Conservation (phyloP, 495 filamentous ascomycete genomes). For the Aspergillus conjunctus region DNA sequence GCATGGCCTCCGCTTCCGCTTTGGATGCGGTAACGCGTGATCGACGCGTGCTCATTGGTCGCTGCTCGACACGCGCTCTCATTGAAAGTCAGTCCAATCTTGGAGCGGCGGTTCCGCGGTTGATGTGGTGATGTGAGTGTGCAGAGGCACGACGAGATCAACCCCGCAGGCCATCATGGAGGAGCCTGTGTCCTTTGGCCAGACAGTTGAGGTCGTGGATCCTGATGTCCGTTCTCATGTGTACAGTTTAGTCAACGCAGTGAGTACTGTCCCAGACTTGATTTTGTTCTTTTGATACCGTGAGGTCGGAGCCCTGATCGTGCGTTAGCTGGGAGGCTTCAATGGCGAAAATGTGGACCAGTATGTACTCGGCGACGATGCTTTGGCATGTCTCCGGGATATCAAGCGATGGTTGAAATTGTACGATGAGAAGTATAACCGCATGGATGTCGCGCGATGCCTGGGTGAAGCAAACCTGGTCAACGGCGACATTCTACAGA, state of each 20-base stretch:
- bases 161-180: constrained; percentile 39
- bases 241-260: constrained; percentile 87
- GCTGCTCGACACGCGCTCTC: constrained; percentile 6
- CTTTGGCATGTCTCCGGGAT: constrained; percentile 87
- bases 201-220: constrained; percentile 62
- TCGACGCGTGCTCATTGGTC: constrained; percentile 32
- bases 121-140: not conserved
- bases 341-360: constrained; percentile 76
- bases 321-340: constrained; percentile 76
- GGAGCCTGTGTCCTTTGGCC: constrained; percentile 39
- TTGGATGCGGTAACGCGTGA: constrained; percentile 38
- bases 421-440: constrained; percentile 91
- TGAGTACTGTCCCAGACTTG: constrained; percentile 49
- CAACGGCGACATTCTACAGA: constrained; percentile 84
- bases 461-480: constrained; percentile 92
- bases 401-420: constrained; percentile 91
- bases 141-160: constrained; percentile 7
- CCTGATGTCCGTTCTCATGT: constrained; percentile 89
- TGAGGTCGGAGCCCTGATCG: constrained; percentile 25
- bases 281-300: not conserved
- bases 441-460: constrained; percentile 93
- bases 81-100: constrained; percentile 1
- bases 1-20: constrained; percentile 23
- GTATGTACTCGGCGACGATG: constrained; percentile 92
- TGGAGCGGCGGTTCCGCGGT: no score